Percentiles rank a stretch among this genome's conserved stretches.
Conservation (phyloP, 345 rosid species). For the Rhodamnia rubescens region DNA sequence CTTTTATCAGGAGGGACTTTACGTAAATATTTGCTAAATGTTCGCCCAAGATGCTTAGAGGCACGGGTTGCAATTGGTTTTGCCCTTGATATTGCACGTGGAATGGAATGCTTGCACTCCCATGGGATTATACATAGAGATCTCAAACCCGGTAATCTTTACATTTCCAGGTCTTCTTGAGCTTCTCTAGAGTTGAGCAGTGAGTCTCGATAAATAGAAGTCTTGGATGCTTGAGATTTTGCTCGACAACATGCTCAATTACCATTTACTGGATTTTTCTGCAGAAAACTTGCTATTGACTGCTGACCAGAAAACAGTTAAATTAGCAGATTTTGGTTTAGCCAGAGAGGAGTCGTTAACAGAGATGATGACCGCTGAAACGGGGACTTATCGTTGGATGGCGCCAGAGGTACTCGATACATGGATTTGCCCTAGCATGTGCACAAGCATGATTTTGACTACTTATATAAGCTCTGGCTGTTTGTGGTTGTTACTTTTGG, state of each 20-base stretch:
- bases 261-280: neutral
- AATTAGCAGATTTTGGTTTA: constrained; percentile 91
- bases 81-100: constrained; percentile 89
- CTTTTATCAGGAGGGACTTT: constrained; percentile 77
- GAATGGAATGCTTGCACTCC: constrained; percentile 92
- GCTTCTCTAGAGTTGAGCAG: neutral
- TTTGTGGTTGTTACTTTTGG: neutral
- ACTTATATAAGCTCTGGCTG: neutral
- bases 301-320: constrained; percentile 76
- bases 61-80: constrained; percentile 62
- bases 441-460: neutral
- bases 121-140: constrained; percentile 97
- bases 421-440: neutral
- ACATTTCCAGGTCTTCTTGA: neutral
- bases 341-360: constrained; percentile 95
- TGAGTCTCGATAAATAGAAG: neutral
- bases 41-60: constrained; percentile 78
- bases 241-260: neutral
- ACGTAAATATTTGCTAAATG: constrained; percentile 69
- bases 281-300: constrained; percentile 91
- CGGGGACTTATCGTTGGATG: constrained; percentile 97
- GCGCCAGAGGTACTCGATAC: constrained; percentile 64
- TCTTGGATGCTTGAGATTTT: neutral
- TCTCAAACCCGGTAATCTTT: constrained; percentile 74
- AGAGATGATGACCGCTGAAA: constrained; percentile 99